Percentiles rank a stretch among this genome's conserved stretches.
phyloP scores from a whole-genome alignment of 2,329 filamentous ascomycete species.

The Trichoderma citrinoviride region DNA sequence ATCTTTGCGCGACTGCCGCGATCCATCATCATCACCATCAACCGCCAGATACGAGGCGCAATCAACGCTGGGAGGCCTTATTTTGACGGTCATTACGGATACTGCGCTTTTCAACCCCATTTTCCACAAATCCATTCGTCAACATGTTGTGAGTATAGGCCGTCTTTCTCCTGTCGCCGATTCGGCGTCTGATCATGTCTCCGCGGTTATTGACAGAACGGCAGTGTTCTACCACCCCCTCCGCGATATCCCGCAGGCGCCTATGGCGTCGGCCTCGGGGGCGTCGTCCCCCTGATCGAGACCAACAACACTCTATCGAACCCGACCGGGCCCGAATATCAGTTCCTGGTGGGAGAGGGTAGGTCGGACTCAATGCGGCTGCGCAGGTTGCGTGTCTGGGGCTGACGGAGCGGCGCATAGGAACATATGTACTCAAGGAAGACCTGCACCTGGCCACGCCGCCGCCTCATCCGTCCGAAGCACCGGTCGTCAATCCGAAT shows the following conservation, averaged over 20 bases:
- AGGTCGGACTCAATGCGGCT: slow-evolving; percentile 12
- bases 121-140: not conserved
- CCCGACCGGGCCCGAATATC: slow-evolving; percentile 78
- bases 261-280: slow-evolving; percentile 67
- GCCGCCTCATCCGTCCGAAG: slow-evolving; percentile 91
- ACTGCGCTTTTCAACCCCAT: not conserved
- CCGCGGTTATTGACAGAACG: slow-evolving; percentile 21
- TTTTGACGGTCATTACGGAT: not conserved
- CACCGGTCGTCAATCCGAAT: slow-evolving; percentile 81
- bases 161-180: not conserved
- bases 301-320: slow-evolving; percentile 86
- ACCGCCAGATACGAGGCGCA: not conserved
- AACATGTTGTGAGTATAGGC: slow-evolving; percentile 31
- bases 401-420: slow-evolving; percentile 43
- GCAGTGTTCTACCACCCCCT: slow-evolving; percentile 79
- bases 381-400: not conserved
- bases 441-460: slow-evolving; percentile 90
- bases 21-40: not conserved
- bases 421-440: slow-evolving; percentile 87
- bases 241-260: slow-evolving; percentile 76
- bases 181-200: not conserved
- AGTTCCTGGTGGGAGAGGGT: slow-evolving; percentile 94
- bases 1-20: slow-evolving; percentile 8
- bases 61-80: not conserved
- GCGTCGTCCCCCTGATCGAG: slow-evolving; percentile 76